Percentiles rank a stretch among this genome's conserved stretches.
phyloP scores from a whole-genome alignment of 495 filamentous ascomycete species.

The Annulohypoxylon maeteangense region DNA sequence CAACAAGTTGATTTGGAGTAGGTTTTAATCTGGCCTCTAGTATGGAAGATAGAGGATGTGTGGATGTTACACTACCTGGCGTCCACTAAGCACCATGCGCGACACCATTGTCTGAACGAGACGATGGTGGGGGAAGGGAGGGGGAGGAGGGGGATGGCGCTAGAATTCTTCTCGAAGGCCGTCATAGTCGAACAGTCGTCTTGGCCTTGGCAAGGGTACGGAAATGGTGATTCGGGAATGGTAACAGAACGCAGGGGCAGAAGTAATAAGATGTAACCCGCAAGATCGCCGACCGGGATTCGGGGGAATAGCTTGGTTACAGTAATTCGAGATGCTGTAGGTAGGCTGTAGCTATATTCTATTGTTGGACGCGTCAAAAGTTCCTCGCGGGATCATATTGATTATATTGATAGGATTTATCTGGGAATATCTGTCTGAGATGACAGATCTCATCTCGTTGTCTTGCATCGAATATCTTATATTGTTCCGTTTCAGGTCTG shows the following conservation, averaged over 20 bases:
- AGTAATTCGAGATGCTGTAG: slow-evolving; percentile 27
- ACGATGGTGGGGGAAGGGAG: slow-evolving; percentile 24
- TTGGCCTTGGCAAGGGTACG: slow-evolving; percentile 27
- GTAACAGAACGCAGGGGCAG: slow-evolving; percentile 19
- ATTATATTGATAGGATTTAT: not conserved
- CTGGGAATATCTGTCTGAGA: not conserved
- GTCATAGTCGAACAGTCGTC: slow-evolving; percentile 5
- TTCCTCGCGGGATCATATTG: not conserved
- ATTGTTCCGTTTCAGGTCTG: not conserved
- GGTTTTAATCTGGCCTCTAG: not conserved
- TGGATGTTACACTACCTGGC: slow-evolving; percentile 16
- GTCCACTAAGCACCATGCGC: slow-evolving; percentile 31
- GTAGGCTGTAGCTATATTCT: not conserved
- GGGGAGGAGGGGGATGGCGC: slow-evolving; percentile 28
- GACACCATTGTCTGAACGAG: not conserved
- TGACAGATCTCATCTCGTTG: not conserved
- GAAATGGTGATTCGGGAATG: slow-evolving; percentile 26
- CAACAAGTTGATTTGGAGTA: not conserved
- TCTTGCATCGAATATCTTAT: not conserved
- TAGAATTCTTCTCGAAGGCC: slow-evolving; percentile 43
- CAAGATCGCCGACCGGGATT: slow-evolving; percentile 30
- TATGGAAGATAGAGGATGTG: not conserved
- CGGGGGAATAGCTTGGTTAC: slow-evolving; percentile 2
- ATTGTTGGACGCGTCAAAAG: not conserved
- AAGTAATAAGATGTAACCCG: slow-evolving; percentile 15